Evolutionary conservation across 345 rosid genomes (phyloP).

Genomic region (Arabis hirsuta): DNA sequence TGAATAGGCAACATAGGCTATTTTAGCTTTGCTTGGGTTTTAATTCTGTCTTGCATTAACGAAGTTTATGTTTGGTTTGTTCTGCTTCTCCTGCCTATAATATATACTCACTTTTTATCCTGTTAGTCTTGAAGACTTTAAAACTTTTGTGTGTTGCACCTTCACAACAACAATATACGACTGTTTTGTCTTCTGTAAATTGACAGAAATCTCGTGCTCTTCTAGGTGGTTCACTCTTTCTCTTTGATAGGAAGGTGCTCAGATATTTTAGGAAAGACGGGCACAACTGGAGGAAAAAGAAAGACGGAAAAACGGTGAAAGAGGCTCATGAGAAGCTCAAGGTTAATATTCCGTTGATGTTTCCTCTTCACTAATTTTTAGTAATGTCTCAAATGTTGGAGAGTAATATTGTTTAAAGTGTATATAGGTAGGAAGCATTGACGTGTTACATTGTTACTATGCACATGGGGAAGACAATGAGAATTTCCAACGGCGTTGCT

Average conservation of each 20-base stretch:
- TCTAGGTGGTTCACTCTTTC: conserved; percentile 84
- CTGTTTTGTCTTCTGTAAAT: conserved; percentile 9
- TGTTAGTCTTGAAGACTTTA: background rate
- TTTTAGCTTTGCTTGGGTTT: background rate
- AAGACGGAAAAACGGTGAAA: conserved; percentile 90
- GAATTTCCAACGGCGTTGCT: conserved; percentile 81
- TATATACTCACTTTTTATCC: background rate
- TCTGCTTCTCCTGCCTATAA: conserved; percentile 3
- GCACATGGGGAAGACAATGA: conserved; percentile 94
- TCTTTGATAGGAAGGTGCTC: conserved; percentile 84
- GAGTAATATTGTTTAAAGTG: conserved; percentile 21
- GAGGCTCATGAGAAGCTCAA: conserved; percentile 99
- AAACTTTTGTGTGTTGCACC: conserved; percentile 7
- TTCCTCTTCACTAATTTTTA: background rate
- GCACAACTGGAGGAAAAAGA: conserved; percentile 94
- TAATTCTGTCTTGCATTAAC: conserved; percentile 12
- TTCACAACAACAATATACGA: conserved; percentile 7
- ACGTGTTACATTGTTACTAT: conserved; percentile 92
- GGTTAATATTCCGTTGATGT: conserved; percentile 58
- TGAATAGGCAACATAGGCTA: background rate
- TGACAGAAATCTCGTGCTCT: conserved; percentile 37
- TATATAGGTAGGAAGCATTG: conserved; percentile 79
- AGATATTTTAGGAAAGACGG: conserved; percentile 92
- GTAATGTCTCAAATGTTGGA: background rate
- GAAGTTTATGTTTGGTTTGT: conserved; percentile 10